Conservation (phyloP, 805 yeast species). For the Saccharomycopsis oosterbeekiorum region DNA sequence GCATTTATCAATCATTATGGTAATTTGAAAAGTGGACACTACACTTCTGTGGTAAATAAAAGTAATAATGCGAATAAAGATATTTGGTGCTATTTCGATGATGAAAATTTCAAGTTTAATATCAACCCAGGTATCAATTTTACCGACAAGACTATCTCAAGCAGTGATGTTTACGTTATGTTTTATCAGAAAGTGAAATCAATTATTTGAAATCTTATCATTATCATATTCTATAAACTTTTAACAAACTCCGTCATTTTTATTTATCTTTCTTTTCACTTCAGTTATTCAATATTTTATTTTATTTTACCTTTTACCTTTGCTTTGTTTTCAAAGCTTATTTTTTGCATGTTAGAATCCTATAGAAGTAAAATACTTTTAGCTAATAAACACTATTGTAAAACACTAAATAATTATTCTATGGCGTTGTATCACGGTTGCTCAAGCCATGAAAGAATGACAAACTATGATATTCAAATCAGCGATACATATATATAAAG, state of each 20-base stretch:
- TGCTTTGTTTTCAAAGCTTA: background rate
- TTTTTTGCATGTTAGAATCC: background rate
- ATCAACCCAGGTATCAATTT: constrained; percentile 37
- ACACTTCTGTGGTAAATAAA: constrained; percentile 57
- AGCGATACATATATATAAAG: no score
- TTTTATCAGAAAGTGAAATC: constrained; percentile 40
- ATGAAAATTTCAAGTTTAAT: constrained; percentile 43
- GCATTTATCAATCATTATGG: constrained; percentile 69
- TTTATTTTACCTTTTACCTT: background rate
- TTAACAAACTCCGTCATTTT: background rate
- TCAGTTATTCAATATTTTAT: background rate
- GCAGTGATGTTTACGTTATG: constrained; percentile 58
- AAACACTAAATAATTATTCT: no score
- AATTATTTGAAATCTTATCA: constrained; percentile 2
- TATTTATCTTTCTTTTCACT: background rate
- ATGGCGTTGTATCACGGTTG: no score
- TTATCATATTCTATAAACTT: background rate
- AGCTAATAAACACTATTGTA: background rate
- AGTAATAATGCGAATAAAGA: constrained; percentile 30
- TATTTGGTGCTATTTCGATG: constrained; percentile 69
- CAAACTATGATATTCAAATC: no score
- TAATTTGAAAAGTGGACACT: constrained; percentile 63
- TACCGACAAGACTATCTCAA: constrained; percentile 31
- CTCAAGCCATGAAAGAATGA: no score
- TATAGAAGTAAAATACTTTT: background rate